Percentiles rank a stretch among this genome's conserved stretches.
Evolutionary conservation across 495 filamentous ascomycete genomes (phyloP).

Genomic region (Choiromyces venosus): DNA sequence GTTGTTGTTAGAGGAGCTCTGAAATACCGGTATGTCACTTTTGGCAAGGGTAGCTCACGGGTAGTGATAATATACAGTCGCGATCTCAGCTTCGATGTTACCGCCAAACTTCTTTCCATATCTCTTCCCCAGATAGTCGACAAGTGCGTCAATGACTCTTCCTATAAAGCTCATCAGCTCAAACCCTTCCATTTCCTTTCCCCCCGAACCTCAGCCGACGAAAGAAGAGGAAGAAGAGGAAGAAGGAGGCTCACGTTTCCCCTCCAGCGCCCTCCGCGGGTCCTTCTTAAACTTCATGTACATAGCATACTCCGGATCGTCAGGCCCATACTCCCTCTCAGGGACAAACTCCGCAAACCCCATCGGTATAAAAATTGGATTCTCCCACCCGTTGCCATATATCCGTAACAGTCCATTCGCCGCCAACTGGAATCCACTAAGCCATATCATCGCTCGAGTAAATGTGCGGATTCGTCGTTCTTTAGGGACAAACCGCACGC

Average conservation of each 20-base stretch:
- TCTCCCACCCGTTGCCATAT: constrained; percentile 28
- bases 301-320: constrained; percentile 25
- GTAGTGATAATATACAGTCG: constrained; percentile 38
- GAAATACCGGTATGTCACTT: not conserved
- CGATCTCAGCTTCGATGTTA: constrained; percentile 24
- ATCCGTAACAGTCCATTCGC: constrained; percentile 18
- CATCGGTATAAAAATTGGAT: constrained; percentile 37
- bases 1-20: not conserved
- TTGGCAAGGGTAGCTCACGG: constrained; percentile 20
- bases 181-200: constrained; percentile 1
- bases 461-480: constrained; percentile 17
- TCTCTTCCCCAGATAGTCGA: constrained; percentile 19
- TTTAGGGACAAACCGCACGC: constrained; percentile 36
- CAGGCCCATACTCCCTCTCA: constrained; percentile 15
- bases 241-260: constrained; percentile 17
- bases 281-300: constrained; percentile 31
- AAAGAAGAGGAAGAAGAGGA: not conserved
- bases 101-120: constrained; percentile 25
- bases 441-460: constrained; percentile 19
- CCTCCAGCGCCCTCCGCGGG: constrained; percentile 14
- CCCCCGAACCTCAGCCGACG: constrained; percentile 1
- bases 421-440: constrained; percentile 25
- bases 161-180: constrained; percentile 20
- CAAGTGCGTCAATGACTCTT: constrained; percentile 22
- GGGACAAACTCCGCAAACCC: constrained; percentile 23